Evolutionary conservation across 225 moss, liverwort and hornwort genomes (phyloP).

Genomic region (Thuidium tamariscinum): DNA sequence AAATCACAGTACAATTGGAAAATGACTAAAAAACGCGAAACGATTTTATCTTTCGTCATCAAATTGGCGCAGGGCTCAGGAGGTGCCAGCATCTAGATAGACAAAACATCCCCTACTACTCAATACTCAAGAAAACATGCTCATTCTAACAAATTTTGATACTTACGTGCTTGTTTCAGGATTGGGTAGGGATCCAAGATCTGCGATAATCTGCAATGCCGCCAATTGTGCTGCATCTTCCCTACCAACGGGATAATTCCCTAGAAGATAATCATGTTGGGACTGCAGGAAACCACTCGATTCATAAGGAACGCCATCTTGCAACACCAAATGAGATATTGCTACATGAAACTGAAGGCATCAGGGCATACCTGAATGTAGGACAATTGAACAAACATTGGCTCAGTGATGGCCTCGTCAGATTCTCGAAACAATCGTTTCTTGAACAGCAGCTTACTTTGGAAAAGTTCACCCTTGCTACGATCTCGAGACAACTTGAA

Average conservation of each 20-base stretch:
- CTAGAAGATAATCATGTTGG: slow-evolving; percentile 91
- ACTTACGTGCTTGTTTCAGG: slow-evolving; percentile 78
- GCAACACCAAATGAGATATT: neutral
- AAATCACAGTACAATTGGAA: neutral
- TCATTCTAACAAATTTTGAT: neutral
- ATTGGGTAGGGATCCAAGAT: slow-evolving; percentile 63
- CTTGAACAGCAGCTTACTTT: slow-evolving; percentile 90
- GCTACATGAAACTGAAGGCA: neutral
- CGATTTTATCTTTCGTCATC: neutral
- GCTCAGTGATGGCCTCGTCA: slow-evolving; percentile 94
- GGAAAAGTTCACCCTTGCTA: slow-evolving; percentile 72
- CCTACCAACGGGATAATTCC: slow-evolving; percentile 91
- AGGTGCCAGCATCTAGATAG: neutral
- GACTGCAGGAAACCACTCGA: slow-evolving; percentile 54
- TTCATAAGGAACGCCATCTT: slow-evolving; percentile 4
- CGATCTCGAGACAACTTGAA: slow-evolving; percentile 82
- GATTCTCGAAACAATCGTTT: slow-evolving; percentile 92
- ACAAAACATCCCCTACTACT: neutral
- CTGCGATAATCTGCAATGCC: slow-evolving; percentile 82
- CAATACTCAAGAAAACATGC: neutral
- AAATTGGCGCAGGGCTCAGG: neutral
- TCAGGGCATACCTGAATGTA: slow-evolving; percentile 75
- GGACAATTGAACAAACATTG: slow-evolving; percentile 94
- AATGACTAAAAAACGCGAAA: neutral
- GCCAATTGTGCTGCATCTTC: slow-evolving; percentile 96